phyloP scores from a whole-genome alignment of 2,329 filamentous ascomycete genomes.

The Aspergillus udagawae region DNA sequence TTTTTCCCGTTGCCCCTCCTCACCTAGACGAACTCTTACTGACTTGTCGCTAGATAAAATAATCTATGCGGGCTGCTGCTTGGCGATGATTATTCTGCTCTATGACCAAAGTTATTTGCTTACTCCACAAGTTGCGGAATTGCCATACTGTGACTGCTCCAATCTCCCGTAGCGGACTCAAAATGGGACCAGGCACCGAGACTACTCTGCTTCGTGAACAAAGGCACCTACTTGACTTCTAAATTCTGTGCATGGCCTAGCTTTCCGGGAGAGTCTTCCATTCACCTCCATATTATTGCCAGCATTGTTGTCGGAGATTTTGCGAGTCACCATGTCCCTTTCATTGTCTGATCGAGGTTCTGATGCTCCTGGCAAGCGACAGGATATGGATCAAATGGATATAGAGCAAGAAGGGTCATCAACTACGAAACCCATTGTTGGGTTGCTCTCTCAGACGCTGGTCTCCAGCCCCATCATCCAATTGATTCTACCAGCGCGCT shows the following conservation, averaged over 20 bases:
- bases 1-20: neutral
- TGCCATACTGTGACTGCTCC: neutral
- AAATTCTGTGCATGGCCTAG: neutral
- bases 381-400: constrained; percentile 12
- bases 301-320: neutral
- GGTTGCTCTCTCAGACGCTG: constrained; percentile 74
- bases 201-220: neutral
- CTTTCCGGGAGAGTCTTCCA: neutral
- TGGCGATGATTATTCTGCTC: neutral
- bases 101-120: neutral
- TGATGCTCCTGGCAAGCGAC: neutral
- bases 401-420: constrained; percentile 7
- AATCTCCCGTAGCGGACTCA: neutral
- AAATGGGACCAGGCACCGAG: neutral
- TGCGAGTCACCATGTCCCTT: constrained; percentile 6
- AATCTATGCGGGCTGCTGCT: neutral
- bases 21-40: neutral
- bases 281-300: neutral
- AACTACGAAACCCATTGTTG: constrained; percentile 52
- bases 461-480: constrained; percentile 70
- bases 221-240: neutral
- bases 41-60: neutral
- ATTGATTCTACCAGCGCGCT: constrained; percentile 73
- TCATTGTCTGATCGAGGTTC: constrained; percentile 3
- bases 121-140: neutral